Percentiles rank a stretch among this genome's conserved stretches.
Conservation (phyloP, 306 rosid species). For the Vicia sativa region DNA sequence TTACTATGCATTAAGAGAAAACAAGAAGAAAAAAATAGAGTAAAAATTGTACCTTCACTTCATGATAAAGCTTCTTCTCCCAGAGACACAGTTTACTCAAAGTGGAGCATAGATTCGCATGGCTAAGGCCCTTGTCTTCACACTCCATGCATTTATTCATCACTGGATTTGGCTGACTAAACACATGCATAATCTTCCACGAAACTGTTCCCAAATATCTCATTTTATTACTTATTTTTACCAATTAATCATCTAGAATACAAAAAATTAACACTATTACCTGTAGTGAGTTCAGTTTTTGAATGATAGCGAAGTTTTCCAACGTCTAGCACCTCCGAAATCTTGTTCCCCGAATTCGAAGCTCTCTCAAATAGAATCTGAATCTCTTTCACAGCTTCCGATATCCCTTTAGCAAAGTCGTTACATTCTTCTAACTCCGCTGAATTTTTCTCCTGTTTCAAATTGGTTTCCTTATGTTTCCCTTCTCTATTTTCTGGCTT, state of each 20-base stretch:
- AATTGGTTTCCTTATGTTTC: conserved; percentile 15
- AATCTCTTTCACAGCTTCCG: conserved; percentile 62
- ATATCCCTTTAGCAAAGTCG: conserved; percentile 25
- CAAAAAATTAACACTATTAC: no score
- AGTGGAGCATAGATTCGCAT: conserved; percentile 53
- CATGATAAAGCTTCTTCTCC: conserved; percentile 84
- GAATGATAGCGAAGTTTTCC: conserved; percentile 53
- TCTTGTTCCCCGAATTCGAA: conserved; percentile 62
- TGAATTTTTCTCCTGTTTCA: conserved; percentile 33
- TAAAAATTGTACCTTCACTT: conserved; percentile 42
- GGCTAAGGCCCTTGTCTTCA: conserved; percentile 37
- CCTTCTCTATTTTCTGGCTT: conserved; percentile 31
- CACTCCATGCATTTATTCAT: conserved; percentile 40
- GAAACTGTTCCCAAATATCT: conserved; percentile 47
- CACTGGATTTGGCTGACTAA: conserved; percentile 35
- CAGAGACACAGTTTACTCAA: conserved; percentile 66
- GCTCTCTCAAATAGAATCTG: conserved; percentile 61
- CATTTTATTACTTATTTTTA: conserved; percentile 12
- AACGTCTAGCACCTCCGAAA: conserved; percentile 58
- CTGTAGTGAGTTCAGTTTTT: conserved; percentile 50
- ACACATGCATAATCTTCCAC: conserved; percentile 50
- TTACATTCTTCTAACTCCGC: conserved; percentile 34
- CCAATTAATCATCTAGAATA: neutral
- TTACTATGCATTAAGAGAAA: neutral
- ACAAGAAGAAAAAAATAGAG: neutral